Evolutionary conservation across 768 basidiomycete genomes (phyloP), one percentile per base, ranked within the genome.

Genomic region (Russula sp.): DNA sequence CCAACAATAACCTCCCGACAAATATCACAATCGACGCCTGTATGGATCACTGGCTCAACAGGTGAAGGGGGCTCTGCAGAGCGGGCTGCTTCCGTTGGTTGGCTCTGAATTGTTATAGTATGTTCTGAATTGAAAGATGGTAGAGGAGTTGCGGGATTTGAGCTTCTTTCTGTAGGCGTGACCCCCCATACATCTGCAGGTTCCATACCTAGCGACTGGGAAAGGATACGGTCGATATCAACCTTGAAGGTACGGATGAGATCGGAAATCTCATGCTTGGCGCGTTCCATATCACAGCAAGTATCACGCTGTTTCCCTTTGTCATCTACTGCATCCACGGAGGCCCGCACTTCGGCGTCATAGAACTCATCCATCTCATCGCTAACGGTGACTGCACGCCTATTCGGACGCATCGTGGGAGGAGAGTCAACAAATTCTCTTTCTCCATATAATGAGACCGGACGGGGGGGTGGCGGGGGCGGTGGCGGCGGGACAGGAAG

Each of bases 1-100:
- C 90, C 91, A 58, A 79, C 74, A 42, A 93, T 77, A 4, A 72
- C 78, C 22, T 72, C 66, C 6, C 78, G 65, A 71, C 91, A 94
- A 16, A 66, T 67, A 70, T 93, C 87, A 70, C 91, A 94, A 9
- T 77, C 49, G n/a, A 90, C 74, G 34, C 80, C 80, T 36, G 54
- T 69, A 70, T 90, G 88, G 42, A 85, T 65, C 11, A 71, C 67
- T 5, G 60, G 67, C 7, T 56, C 54, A 5, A 53, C 47, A 5
- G 50, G 47, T 11, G 53, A 50, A 53, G n/a, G 14, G 22, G 54
- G 14, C 7, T 53, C 53, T 0, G 39, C 29, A 50, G 41, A 14
- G 7, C 2, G 57, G 2, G 38, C 22, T 7, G 47, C 16, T 22
- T 55, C 62, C 36, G 32, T 39, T 35, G 34, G 45, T n/a, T 35